Evolutionary conservation across 257 asterid species (phyloP).

Genomic region (Penstemon davidsonii): DNA sequence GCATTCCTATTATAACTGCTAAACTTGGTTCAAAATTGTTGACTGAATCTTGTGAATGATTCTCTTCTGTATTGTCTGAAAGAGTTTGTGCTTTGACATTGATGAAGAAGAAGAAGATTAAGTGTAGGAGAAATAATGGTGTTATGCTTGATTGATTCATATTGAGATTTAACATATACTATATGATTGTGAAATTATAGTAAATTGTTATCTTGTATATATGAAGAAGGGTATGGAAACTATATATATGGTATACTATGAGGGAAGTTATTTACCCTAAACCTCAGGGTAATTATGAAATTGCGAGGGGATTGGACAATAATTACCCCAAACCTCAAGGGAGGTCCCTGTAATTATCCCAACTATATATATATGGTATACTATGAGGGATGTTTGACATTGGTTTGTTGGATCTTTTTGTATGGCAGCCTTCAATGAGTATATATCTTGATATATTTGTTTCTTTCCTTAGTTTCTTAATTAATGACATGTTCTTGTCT

Average conservation of each 20-base stretch:
- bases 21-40: slow-evolving; percentile 65
- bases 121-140: slow-evolving; percentile 22
- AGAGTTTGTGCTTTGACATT: slow-evolving; percentile 34
- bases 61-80: slow-evolving; percentile 1
- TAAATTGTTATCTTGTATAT: slow-evolving; percentile 34
- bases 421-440: slow-evolving; percentile 28
- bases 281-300: too few species aligned
- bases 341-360: too few species aligned
- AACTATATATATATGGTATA: neutral
- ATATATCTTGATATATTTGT: slow-evolving; percentile 24
- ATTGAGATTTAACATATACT: neutral
- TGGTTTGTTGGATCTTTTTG: slow-evolving; percentile 30
- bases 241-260: too few species aligned
- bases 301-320: too few species aligned
- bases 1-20: slow-evolving; percentile 68
- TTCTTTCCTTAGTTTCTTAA: slow-evolving; percentile 21
- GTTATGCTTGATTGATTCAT: neutral
- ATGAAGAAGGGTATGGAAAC: slow-evolving; percentile 17
- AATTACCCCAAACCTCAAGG: too few species aligned
- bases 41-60: slow-evolving; percentile 31
- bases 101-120: slow-evolving; percentile 25
- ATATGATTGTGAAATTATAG: neutral
- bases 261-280: too few species aligned
- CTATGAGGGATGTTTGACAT: slow-evolving; percentile 31
- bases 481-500: too few species aligned